A percentile compares a stretch with the other conserved stretches of the same genome.
Conservation (phyloP, 495 filamentous ascomycete genomes). For the Stereocaulon alpinum region DNA sequence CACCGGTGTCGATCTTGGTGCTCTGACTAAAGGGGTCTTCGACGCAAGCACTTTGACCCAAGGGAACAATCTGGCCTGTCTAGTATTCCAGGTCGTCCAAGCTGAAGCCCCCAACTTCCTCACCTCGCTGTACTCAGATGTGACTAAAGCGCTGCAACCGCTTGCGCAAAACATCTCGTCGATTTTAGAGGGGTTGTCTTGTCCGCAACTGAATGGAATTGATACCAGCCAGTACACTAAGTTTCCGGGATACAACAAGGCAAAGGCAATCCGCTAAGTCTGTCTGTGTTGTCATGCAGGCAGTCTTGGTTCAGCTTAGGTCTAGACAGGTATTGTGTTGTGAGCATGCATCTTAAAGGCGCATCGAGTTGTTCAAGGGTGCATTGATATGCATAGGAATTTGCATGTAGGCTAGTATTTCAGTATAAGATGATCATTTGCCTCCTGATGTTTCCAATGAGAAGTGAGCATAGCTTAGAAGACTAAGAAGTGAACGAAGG, state of each 20-base stretch:
- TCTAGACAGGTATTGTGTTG: no score
- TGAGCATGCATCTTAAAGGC: no score
- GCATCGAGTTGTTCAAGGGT: no score
- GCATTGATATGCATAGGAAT: no score
- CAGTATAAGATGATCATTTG: no score
- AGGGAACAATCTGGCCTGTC: conserved; percentile 40
- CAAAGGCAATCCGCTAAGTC: neutral
- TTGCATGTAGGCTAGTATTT: no score
- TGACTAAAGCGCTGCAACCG: conserved; percentile 29
- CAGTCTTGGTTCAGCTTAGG: no score
- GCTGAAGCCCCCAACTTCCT: conserved; percentile 35
- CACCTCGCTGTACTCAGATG: conserved; percentile 28
- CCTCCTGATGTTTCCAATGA: no score
- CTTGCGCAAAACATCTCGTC: conserved; percentile 13
- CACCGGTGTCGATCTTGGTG: conserved; percentile 36
- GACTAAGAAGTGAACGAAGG: no score
- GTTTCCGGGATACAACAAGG: conserved; percentile 22
- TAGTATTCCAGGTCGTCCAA: conserved; percentile 34
- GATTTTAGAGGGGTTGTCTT: conserved; percentile 17
- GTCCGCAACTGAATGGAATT: conserved; percentile 24
- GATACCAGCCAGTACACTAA: conserved; percentile 21
- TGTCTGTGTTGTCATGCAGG: no score
- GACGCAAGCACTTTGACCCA: conserved; percentile 33
- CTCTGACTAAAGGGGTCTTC: conserved; percentile 42
- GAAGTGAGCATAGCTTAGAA: no score